Evolutionary conservation across 1,284 basidiomycete genomes (phyloP).

Genomic region (Spongispora temasekensis): DNA sequence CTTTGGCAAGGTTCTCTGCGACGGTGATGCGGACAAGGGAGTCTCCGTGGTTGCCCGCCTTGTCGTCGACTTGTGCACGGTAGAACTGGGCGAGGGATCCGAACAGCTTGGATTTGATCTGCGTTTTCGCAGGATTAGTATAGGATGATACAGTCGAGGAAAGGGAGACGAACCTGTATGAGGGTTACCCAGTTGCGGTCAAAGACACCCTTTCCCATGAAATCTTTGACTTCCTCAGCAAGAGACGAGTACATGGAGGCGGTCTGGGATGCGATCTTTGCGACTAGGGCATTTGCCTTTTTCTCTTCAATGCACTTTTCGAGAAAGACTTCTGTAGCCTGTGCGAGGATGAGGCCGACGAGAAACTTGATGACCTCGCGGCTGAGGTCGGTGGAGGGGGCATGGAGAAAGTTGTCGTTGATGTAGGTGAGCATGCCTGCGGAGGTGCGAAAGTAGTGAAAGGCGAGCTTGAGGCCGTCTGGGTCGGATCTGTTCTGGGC

Average conservation of each 20-base stretch:
- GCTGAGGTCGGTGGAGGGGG: constrained; percentile 95
- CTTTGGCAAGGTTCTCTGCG: constrained; percentile 84
- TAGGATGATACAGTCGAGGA: neutral
- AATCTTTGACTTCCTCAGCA: constrained; percentile 91
- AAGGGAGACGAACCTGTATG: constrained; percentile 72
- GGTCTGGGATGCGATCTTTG: constrained; percentile 86
- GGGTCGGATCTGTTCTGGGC: constrained; percentile 83
- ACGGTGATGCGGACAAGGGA: constrained; percentile 81
- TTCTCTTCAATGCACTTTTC: constrained; percentile 94
- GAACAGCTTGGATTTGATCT: constrained; percentile 93
- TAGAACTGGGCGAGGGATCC: constrained; percentile 87
- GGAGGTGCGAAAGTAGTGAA: constrained; percentile 89
- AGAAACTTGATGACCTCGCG: constrained; percentile 94
- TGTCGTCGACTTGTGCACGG: constrained; percentile 77
- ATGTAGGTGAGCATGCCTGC: constrained; percentile 99
- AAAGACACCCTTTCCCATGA: constrained; percentile 93
- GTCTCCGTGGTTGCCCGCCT: constrained; percentile 83
- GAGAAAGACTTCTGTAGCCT: constrained; percentile 95
- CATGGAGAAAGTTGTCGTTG: constrained; percentile 97
- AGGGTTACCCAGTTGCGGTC: constrained; percentile 93
- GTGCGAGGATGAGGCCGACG: constrained; percentile 83
- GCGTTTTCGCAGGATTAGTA: constrained; percentile 11
- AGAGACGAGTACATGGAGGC: constrained; percentile 80
- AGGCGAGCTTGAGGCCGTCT: constrained; percentile 94
- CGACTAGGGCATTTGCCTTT: constrained; percentile 78